phyloP scores from a whole-genome alignment of 306 rosid species.

The Cicer yamashitae region DNA sequence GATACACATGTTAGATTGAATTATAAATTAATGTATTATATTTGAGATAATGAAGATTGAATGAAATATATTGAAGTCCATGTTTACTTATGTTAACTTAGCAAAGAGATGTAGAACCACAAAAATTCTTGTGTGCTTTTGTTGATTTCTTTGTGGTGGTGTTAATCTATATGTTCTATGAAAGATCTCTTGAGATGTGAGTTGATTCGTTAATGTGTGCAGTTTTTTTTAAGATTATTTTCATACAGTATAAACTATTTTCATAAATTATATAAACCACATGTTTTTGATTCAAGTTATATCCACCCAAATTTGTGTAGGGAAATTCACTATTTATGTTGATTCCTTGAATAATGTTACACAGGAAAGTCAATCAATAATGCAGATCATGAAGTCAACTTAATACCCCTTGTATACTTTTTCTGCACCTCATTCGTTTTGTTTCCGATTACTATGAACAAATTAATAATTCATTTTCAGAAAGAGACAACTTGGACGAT shows the following conservation, averaged over 20 bases:
- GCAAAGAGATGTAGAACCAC: neutral
- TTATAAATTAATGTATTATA: no score
- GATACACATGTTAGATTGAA: neutral
- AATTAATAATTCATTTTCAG: constrained; percentile 3
- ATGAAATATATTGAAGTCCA: no score
- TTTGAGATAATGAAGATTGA: neutral
- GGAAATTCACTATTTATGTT: constrained; percentile 40
- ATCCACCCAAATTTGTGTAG: no score
- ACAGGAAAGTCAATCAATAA: constrained; percentile 43
- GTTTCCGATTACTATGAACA: neutral
- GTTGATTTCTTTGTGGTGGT: no score
- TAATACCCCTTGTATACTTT: neutral
- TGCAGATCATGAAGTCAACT: constrained; percentile 37
- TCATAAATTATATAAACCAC: no score
- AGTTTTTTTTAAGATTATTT: no score
- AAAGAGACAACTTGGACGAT: neutral
- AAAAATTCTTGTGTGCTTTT: no score
- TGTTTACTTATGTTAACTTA: neutral
- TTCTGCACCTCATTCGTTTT: neutral
- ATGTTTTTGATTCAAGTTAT: no score
- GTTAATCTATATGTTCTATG: no score
- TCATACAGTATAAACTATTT: no score
- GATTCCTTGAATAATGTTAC: neutral
- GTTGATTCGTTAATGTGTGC: no score
- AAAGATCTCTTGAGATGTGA: no score